phyloP scores from a whole-genome alignment of 2,329 filamentous ascomycete genomes.

The Pseudogymnoascus destructans region DNA sequence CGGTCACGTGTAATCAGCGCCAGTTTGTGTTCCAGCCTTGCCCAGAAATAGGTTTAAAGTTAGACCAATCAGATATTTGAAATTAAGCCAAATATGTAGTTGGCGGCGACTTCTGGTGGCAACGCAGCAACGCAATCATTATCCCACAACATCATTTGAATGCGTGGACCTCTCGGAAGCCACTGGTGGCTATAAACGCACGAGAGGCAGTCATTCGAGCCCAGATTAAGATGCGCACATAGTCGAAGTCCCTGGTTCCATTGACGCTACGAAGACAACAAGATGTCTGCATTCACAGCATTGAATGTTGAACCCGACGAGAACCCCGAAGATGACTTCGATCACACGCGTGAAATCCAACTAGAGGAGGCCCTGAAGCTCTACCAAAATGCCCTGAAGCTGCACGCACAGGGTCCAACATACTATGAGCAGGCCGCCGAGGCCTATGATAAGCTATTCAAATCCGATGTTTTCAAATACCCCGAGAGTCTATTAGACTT shows the following conservation, averaged over 20 bases:
- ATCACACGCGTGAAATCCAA: constrained; percentile 90
- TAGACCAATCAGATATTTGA: neutral
- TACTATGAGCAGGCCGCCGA: constrained; percentile 64
- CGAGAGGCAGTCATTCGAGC: neutral
- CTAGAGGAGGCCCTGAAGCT: constrained; percentile 87
- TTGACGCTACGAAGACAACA: neutral
- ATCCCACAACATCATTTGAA: neutral
- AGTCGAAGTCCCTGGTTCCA: neutral
- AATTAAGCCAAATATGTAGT: neutral
- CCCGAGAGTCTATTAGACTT: constrained; percentile 68
- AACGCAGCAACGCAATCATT: neutral
- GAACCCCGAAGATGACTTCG: constrained; percentile 77
- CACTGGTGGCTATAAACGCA: neutral
- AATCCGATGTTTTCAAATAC: constrained; percentile 88
- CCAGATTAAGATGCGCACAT: neutral
- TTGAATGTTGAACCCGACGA: constrained; percentile 93
- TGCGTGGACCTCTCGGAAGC: neutral
- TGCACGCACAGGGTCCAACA: constrained; percentile 72
- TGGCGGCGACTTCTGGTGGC: neutral
- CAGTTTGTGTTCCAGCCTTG: neutral
- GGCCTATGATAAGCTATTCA: constrained; percentile 75
- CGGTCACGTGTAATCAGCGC: constrained; percentile 1
- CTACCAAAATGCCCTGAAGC: constrained; percentile 81
- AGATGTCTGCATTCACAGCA: constrained; percentile 54
- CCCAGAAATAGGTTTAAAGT: neutral